Evolutionary conservation across 495 filamentous ascomycete genomes (phyloP).

Genomic region (Neurospora cerealis): DNA sequence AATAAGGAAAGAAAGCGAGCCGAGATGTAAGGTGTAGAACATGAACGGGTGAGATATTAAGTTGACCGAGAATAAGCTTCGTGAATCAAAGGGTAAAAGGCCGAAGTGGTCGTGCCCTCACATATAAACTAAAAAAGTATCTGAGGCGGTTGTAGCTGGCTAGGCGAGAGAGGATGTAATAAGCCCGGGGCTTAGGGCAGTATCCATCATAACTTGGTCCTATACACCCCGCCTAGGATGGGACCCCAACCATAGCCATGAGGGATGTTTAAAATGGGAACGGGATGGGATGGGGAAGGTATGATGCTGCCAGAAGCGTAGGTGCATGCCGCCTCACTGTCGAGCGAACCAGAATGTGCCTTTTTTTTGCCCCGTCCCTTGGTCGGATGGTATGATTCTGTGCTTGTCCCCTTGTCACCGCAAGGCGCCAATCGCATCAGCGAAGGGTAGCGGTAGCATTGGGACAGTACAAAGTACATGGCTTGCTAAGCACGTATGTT

Average conservation of each 20-base stretch:
- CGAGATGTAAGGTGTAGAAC: not conserved
- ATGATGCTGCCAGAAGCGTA: not conserved
- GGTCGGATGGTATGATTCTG: not conserved
- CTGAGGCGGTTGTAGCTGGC: not conserved
- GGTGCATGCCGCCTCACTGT: not conserved
- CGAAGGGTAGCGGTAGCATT: not conserved
- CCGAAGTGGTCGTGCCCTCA: not conserved
- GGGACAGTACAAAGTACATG: not conserved
- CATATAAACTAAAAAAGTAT: not conserved
- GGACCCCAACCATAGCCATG: not conserved
- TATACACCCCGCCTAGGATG: not conserved
- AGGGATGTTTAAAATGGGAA: not conserved
- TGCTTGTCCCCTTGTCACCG: not conserved
- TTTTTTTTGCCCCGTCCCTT: not conserved
- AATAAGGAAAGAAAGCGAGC: not conserved
- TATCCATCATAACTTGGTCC: not conserved
- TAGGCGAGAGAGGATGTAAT: not conserved
- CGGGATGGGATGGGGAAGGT: not conserved
- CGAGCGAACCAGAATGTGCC: not conserved
- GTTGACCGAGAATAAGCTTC: not conserved
- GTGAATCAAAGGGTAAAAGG: not conserved
- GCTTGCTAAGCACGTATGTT: not conserved
- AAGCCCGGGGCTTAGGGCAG: not conserved
- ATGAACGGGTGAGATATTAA: not conserved
- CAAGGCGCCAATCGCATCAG: not conserved